Evolutionary conservation across 768 basidiomycete species (phyloP), one percentile per base, ranked within the genome.

Genomic region (Tricholomella constricta): DNA sequence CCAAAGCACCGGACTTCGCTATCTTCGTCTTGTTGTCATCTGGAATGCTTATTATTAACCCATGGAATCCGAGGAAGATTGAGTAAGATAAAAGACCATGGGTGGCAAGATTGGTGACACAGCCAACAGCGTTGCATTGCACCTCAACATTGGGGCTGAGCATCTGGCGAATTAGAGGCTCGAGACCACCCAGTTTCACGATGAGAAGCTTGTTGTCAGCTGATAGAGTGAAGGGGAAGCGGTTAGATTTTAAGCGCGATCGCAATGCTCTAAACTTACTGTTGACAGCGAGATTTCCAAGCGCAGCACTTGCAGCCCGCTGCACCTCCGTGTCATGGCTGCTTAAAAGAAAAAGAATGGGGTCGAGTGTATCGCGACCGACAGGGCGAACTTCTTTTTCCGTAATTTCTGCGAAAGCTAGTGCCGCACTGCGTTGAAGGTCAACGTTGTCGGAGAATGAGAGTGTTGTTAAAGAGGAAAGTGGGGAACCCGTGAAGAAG

Each of bases 1-100:
- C 93, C 49, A 99, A 79, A n/a, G 97, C 97, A 41, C 97, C 97
- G 9, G 94, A 97, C 80, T 98, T 98, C 35, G 97, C 97, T 51
- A 99, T 99, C 81, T 96, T 97, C 45, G 94, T 97, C 81, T 99
- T 99, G 81, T 99, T 99, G 70, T 99, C 97, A 65, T 99, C 95
- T 97, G 57, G 45, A 48, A 14, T 26, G 22, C 20, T 32, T 17
- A 26, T 55, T 43, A 26, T 55, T 41, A 54, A 54, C 14, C 51
- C 48, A 45, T 31, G 51, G 34, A 53, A 48, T 46, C 51, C 52
- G 51, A 60, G 46, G 38, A 27, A 40, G 19, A n/a, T 37, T 52
- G 47, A 60, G 11, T 38, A 38, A 40, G 52, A 55, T 48, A 48
- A 23, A 84, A 49, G 52, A 96, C 95, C 96, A 73, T 98, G 96